A percentile compares a stretch with the other conserved stretches of the same genome.
Conservation (phyloP, 1,139 yeast genomes). For the Candida mesenterica region DNA sequence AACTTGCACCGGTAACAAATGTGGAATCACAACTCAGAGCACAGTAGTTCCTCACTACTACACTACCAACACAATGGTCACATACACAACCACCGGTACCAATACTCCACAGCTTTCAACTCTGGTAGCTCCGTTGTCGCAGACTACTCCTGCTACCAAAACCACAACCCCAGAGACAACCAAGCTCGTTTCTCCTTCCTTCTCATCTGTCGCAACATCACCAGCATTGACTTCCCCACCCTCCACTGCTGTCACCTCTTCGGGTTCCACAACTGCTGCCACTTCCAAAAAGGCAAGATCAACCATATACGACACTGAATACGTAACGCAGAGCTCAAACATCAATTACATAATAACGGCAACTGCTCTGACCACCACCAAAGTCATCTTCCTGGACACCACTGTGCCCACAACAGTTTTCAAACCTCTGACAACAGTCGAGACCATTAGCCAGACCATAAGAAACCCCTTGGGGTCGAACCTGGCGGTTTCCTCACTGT, state of each 20-base stretch:
- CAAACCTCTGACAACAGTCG: constrained; percentile 17
- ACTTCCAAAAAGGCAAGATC: constrained; percentile 7
- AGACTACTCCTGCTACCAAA: too few species aligned
- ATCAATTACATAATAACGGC: constrained; percentile 11
- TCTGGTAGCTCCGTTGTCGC: too few species aligned
- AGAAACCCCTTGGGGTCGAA: constrained; percentile 30
- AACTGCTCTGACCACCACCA: constrained; percentile 28
- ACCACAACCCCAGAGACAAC: background rate
- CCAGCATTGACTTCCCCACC: constrained; percentile 11
- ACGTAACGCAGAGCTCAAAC: constrained; percentile 6
- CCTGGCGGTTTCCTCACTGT: constrained; percentile 17
- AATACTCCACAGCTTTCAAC: background rate
- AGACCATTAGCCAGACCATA: constrained; percentile 21
- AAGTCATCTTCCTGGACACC: constrained; percentile 26
- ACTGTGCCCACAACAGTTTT: constrained; percentile 21
- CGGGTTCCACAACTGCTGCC: constrained; percentile 17
- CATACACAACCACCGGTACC: constrained; percentile 1
- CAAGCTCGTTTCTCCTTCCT: constrained; percentile 1
- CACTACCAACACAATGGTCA: constrained; percentile 2
- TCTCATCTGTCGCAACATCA: constrained; percentile 8
- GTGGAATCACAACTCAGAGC: constrained; percentile 4
- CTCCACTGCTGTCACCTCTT: constrained; percentile 20
- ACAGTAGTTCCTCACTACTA: constrained; percentile 3
- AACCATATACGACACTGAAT: constrained; percentile 11
- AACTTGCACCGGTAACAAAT: constrained; percentile 5